Evolutionary conservation across 257 asterid genomes (phyloP).

Genomic region (Gentiana dahurica): DNA sequence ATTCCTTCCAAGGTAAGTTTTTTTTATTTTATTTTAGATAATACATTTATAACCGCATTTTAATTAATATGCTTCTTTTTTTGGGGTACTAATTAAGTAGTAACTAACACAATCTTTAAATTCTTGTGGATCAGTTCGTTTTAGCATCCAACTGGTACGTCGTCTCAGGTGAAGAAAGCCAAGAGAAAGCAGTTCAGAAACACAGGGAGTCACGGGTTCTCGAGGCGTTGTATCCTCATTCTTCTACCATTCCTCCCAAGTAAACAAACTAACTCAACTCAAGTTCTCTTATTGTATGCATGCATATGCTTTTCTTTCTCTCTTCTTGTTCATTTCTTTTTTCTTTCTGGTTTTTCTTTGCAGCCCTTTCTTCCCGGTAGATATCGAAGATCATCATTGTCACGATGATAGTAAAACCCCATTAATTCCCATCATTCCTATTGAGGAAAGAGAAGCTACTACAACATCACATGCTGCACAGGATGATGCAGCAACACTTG

Average conservation of each 20-base stretch:
- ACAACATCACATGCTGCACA: slow-evolving; percentile 1
- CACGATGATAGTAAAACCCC: slow-evolving; percentile 25
- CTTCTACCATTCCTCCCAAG: slow-evolving; percentile 30
- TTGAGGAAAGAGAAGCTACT: slow-evolving; percentile 27
- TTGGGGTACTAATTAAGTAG: neutral
- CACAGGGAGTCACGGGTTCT: slow-evolving; percentile 14
- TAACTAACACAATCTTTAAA: neutral
- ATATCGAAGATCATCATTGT: slow-evolving; percentile 6
- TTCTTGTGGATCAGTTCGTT: slow-evolving; percentile 19
- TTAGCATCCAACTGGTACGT: slow-evolving; percentile 21
- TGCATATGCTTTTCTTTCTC: neutral
- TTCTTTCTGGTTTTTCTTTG: slow-evolving; percentile 5
- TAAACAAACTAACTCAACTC: slow-evolving; percentile 8
- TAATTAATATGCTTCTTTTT: neutral
- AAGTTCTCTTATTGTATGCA: neutral
- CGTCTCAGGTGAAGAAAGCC: slow-evolving; percentile 48
- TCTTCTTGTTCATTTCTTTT: slow-evolving; percentile 6
- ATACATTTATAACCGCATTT: neutral
- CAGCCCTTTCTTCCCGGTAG: slow-evolving; percentile 21
- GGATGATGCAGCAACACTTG: slow-evolving; percentile 15
- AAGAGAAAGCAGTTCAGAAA: slow-evolving; percentile 22
- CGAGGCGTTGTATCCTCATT: slow-evolving; percentile 20
- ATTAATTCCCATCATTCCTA: slow-evolving; percentile 21
- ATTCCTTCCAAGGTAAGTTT: slow-evolving; percentile 20
- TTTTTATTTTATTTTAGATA: neutral